phyloP scores from a whole-genome alignment of 345 rosid species.

The Populus nigra region DNA sequence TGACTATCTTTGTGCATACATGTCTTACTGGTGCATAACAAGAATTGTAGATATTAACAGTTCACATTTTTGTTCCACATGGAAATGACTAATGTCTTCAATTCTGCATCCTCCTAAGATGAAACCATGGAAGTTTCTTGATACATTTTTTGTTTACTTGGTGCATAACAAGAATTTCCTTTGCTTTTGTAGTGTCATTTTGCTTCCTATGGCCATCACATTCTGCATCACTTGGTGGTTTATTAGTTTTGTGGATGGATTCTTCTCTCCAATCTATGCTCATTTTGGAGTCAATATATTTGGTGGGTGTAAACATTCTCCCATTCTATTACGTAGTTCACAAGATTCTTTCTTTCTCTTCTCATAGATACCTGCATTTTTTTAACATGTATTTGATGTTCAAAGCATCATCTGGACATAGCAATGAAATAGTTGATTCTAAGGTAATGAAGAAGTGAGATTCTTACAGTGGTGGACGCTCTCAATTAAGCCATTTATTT shows the following conservation, averaged over 20 bases:
- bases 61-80: background rate
- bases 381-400: no score
- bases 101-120: no score
- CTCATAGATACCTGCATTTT: background rate
- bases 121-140: background rate
- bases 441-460: no score
- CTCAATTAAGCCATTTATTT: background rate
- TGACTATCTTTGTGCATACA: background rate
- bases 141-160: background rate
- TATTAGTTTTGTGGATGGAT: slow-evolving; percentile 62
- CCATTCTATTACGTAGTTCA: background rate
- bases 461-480: background rate
- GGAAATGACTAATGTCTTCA: no score
- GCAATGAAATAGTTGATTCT: no score
- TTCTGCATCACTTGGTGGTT: slow-evolving; percentile 80
- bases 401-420: background rate
- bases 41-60: background rate
- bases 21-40: no score
- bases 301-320: slow-evolving; percentile 32
- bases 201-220: slow-evolving; percentile 69
- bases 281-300: slow-evolving; percentile 66
- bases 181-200: slow-evolving; percentile 50
- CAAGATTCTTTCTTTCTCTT: background rate
- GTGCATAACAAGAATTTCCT: background rate
- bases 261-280: slow-evolving; percentile 70